phyloP scores from a whole-genome alignment of 805 yeast genomes.

The Saturnispora gosingensis region DNA sequence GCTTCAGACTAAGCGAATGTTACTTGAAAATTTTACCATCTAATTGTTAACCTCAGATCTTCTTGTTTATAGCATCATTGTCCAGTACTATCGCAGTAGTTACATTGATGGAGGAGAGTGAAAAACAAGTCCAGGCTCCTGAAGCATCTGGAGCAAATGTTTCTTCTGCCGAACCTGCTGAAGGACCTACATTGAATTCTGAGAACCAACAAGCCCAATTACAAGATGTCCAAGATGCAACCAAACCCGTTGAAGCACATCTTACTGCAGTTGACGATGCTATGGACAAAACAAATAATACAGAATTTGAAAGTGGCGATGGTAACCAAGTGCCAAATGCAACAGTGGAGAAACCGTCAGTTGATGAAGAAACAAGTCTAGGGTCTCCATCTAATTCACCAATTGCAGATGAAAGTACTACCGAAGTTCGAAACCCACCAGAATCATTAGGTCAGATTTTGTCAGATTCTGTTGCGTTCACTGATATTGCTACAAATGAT shows the following conservation, averaged over 20 bases:
- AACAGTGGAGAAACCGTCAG: not conserved
- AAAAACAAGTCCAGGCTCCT: not conserved
- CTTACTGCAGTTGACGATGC: not conserved
- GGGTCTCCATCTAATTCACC: not conserved
- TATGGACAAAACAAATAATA: not conserved
- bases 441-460: not conserved
- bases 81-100: not conserved
- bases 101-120: not conserved
- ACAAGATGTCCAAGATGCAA: not conserved
- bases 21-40: not conserved
- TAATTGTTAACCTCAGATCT: not conserved
- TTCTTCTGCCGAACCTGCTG: not conserved
- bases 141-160: not conserved
- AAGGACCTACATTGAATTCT: not conserved
- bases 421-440: not conserved
- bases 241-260: not conserved
- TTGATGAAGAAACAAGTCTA: not conserved
- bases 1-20: not conserved
- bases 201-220: not conserved
- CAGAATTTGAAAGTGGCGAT: not conserved
- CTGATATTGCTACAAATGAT: constrained; percentile 3
- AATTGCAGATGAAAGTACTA: not conserved
- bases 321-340: not conserved
- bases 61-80: not conserved
- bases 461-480: not conserved